Evolutionary conservation across 805 yeast genomes (phyloP).

Genomic region (Saccharomyces kudriavzevii): DNA sequence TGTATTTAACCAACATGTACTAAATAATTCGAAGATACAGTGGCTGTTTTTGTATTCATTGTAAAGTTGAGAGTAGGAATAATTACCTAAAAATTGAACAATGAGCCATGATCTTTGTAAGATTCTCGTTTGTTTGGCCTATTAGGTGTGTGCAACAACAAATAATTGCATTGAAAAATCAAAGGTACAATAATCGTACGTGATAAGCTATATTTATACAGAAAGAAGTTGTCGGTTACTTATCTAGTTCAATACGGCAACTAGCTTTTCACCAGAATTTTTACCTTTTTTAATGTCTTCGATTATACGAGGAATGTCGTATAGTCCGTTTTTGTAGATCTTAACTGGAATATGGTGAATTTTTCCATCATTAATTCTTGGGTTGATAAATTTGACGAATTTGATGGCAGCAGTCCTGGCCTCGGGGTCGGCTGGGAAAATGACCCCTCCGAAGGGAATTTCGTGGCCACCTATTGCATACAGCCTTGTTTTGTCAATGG

Average conservation of each 20-base stretch:
- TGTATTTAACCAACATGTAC: background rate
- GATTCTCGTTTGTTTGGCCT: background rate
- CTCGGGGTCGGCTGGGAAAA: slow-evolving; percentile 19
- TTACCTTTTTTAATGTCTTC: slow-evolving; percentile 21
- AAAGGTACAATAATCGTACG: background rate
- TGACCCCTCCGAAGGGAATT: slow-evolving; percentile 23
- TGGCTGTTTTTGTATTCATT: too few species aligned
- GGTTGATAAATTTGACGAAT: slow-evolving; percentile 25
- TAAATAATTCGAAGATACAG: too few species aligned
- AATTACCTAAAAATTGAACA: too few species aligned
- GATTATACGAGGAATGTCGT: slow-evolving; percentile 20
- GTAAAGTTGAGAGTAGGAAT: background rate
- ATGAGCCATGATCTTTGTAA: background rate
- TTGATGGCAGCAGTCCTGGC: slow-evolving; percentile 18
- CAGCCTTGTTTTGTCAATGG: slow-evolving; percentile 30
- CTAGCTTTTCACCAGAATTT: slow-evolving; percentile 26
- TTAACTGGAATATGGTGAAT: slow-evolving; percentile 29
- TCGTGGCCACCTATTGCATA: slow-evolving; percentile 33
- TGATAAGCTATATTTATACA: too few species aligned
- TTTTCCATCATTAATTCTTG: slow-evolving; percentile 17
- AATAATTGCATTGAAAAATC: too few species aligned
- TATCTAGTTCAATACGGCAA: slow-evolving; percentile 8
- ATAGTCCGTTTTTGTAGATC: slow-evolving; percentile 27
- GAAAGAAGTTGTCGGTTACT: too few species aligned
- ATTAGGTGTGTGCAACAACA: background rate